Evolutionary conservation across 2,329 filamentous ascomycete species (phyloP), one percentile per base, ranked within the genome.

Genomic region (Bipolaris oryzae): DNA sequence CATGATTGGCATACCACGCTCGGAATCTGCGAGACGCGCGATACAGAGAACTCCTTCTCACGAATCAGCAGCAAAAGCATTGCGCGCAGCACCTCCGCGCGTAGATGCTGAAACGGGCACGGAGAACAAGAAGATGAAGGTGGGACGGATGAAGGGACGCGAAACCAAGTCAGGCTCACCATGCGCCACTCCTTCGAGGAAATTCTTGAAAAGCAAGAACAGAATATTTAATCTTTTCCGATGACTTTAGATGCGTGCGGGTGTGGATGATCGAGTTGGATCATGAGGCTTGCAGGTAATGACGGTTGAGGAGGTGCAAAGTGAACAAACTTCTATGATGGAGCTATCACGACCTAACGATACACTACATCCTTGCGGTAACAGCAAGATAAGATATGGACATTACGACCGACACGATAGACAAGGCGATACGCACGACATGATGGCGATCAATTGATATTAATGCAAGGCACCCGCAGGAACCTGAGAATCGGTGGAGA

Each of bases 211-310:
- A 55, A 74, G 67, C 58, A 76, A 71, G 50, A 74, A 71, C 51
- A 61, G 63, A 48, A 72, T 76, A 28, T 73, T 77, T 61, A 76
- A 71, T 48, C 75, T 77, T 58, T 77, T 73, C 68, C 52, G 66
- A n/a, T 57, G 31, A 53, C 4, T 15, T 5, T 21, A 37, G 10
- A 7, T n/a, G 16, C 31, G n/a, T 11, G 21, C 1, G 43, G 3
- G 16, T n/a, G 18, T 20, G 18, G 37, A 33, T 13, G 34, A 28
- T 31, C 13, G 44, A 37, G 15, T 56, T 53, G 46, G 41, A 53
- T 50, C 16, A 37, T 21, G 21, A 31, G 25, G 23, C 28, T 50
- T 42, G 44, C 53, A 43, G 53, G 50, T 39, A 44, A 34, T 39
- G 37, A 34, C 16, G 28, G 46, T 48, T 54, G 33, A 37, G 18